Percentiles rank a stretch among this genome's conserved stretches.
phyloP scores from a whole-genome alignment of 768 basidiomycete species.

The Leccinum ochraceum region DNA sequence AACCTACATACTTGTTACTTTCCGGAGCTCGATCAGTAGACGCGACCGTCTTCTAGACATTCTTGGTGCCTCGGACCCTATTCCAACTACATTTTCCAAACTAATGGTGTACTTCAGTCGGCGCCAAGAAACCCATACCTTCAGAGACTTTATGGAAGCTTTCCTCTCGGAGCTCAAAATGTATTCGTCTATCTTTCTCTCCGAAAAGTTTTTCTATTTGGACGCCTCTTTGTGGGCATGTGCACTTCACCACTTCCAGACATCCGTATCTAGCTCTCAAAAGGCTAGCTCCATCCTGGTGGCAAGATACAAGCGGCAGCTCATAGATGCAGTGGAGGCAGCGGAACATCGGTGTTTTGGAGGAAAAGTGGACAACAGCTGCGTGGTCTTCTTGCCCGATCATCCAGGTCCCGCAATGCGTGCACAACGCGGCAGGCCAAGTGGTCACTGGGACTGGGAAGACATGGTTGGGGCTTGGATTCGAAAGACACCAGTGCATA shows the following conservation, averaged over 20 bases:
- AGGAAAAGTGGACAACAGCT: slow-evolving; percentile 16
- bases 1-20: slow-evolving; percentile 20
- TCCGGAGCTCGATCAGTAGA: slow-evolving; percentile 9
- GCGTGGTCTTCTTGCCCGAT: slow-evolving; percentile 13
- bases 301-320: slow-evolving; percentile 37
- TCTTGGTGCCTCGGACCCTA: slow-evolving; percentile 31
- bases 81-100: slow-evolving; percentile 32
- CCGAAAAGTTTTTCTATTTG: slow-evolving; percentile 38
- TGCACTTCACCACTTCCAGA: slow-evolving; percentile 49
- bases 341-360: slow-evolving; percentile 53
- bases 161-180: slow-evolving; percentile 28
- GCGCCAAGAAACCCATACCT: slow-evolving; percentile 10
- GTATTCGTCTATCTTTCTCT: slow-evolving; percentile 34
- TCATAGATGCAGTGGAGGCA: slow-evolving; percentile 50
- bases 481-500: slow-evolving; percentile 36
- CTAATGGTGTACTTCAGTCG: slow-evolving; percentile 27
- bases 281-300: slow-evolving; percentile 27
- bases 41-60: slow-evolving; percentile 22
- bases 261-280: slow-evolving; percentile 24
- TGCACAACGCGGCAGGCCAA: slow-evolving; percentile 16
- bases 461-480: slow-evolving; percentile 47
- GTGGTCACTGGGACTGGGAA: slow-evolving; percentile 51
- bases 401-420: slow-evolving; percentile 5
- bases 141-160: slow-evolving; percentile 17
- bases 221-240: slow-evolving; percentile 57